A percentile compares a stretch with the other conserved stretches of the same genome.
Evolutionary conservation across 495 filamentous ascomycete species (phyloP).

Genomic region (Oidiodendron maius): DNA sequence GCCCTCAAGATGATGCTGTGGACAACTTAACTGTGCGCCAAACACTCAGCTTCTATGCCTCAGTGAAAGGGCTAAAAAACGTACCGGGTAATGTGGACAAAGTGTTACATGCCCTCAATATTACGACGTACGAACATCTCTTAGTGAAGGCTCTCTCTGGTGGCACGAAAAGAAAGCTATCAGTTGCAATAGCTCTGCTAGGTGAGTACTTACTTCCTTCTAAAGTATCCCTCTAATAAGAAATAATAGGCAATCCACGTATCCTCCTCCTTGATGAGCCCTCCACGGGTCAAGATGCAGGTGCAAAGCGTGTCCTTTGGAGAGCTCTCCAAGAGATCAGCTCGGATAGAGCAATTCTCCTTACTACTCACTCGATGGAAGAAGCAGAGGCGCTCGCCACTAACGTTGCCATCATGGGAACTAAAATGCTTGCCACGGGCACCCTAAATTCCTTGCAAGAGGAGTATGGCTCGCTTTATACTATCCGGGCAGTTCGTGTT

Average conservation of each 20-base stretch:
- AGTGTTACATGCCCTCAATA: slow-evolving; percentile 26
- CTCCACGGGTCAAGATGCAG: slow-evolving; percentile 42
- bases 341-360: slow-evolving; percentile 29
- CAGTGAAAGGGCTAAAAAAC: slow-evolving; percentile 38
- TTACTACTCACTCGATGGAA: slow-evolving; percentile 47
- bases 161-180: slow-evolving; percentile 45
- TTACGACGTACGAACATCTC: slow-evolving; percentile 26
- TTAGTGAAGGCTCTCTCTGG: slow-evolving; percentile 38
- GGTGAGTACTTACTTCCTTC: slow-evolving; percentile 1
- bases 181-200: slow-evolving; percentile 43
- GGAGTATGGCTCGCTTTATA: slow-evolving; percentile 32
- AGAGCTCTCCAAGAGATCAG: slow-evolving; percentile 29
- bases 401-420: slow-evolving; percentile 42
- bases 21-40: slow-evolving; percentile 40
- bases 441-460: slow-evolving; percentile 32
- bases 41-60: slow-evolving; percentile 43
- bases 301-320: slow-evolving; percentile 43
- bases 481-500: slow-evolving; percentile 27
- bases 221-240: not conserved
- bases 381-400: slow-evolving; percentile 45
- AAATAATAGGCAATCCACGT: slow-evolving; percentile 34
- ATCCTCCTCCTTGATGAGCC: slow-evolving; percentile 46
- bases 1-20: slow-evolving; percentile 25
- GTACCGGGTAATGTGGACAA: slow-evolving; percentile 34
- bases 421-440: slow-evolving; percentile 38